Percentiles rank a stretch among this genome's conserved stretches.
Conservation (phyloP, 441 rosid genomes). For the Gossypium laxum region DNA sequence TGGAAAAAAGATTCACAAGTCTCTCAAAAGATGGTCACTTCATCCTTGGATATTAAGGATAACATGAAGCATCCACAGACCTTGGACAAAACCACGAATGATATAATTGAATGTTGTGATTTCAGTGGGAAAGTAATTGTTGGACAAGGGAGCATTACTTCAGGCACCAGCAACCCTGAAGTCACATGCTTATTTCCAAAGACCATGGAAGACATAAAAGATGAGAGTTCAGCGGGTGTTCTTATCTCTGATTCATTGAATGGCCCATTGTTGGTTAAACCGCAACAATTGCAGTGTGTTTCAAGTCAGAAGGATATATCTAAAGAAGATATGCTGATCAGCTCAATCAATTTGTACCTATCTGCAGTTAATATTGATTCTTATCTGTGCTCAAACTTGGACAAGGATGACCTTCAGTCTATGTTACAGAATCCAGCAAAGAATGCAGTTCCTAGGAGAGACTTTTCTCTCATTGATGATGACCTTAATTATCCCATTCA, state of each 20-base stretch:
- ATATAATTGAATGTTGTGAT: conserved; percentile 16
- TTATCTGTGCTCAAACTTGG: conserved; percentile 16
- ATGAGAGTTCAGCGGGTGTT: conserved; percentile 21
- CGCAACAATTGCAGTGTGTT: conserved; percentile 16
- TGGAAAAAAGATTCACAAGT: conserved; percentile 20
- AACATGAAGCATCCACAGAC: conserved; percentile 15
- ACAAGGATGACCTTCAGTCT: conserved; percentile 12
- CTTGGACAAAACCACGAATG: conserved; percentile 11
- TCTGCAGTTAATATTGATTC: conserved; percentile 8
- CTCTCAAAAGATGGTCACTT: conserved; percentile 15
- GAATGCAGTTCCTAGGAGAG: conserved; percentile 17
- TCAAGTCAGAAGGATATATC: conserved; percentile 21
- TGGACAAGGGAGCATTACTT: conserved; percentile 19
- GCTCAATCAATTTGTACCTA: conserved; percentile 4
- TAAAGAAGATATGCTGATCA: conserved; percentile 1
- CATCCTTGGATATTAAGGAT: conserved; percentile 21
- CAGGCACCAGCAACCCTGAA: conserved; percentile 22
- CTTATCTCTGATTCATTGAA: conserved; percentile 23
- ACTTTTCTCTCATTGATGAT: conserved; percentile 19
- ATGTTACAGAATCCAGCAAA: conserved; percentile 18
- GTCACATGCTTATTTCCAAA: conserved; percentile 22
- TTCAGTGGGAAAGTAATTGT: conserved; percentile 15
- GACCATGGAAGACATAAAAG: conserved; percentile 11
- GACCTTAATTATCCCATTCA: conserved; percentile 19
- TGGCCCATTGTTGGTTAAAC: conserved; percentile 19